phyloP scores from a whole-genome alignment of 768 basidiomycete genomes.

The Astraeus odoratus region DNA sequence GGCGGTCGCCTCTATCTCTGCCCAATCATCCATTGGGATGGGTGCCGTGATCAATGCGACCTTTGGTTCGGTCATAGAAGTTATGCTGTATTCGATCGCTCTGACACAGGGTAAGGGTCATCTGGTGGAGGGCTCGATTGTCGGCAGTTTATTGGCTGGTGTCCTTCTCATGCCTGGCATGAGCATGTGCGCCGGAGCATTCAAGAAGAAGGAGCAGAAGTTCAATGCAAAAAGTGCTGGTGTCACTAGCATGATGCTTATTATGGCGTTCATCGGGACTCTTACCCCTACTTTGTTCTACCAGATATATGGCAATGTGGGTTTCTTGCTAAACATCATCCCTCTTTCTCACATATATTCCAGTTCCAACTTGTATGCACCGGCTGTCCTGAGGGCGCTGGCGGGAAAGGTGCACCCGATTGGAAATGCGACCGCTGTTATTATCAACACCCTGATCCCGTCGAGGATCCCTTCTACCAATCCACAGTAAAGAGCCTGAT shows the following conservation, averaged over 20 bases:
- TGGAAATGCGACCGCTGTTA: conserved; percentile 93
- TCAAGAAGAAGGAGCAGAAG: conserved; percentile 88
- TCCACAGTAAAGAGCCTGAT: conserved; percentile 91
- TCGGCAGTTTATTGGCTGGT: conserved; percentile 91
- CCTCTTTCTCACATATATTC: conserved; percentile 12
- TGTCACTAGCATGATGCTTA: conserved; percentile 98
- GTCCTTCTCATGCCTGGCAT: conserved; percentile 95
- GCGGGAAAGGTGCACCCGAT: conserved; percentile 19
- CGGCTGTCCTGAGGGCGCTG: conserved; percentile 53
- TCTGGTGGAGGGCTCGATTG: conserved; percentile 94
- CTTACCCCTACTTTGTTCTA: conserved; percentile 95
- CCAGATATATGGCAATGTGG: conserved; percentile 93
- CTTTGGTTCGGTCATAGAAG: conserved; percentile 97
- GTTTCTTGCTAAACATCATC: conserved; percentile 25
- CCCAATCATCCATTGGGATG: conserved; percentile 98
- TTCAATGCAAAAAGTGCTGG: conserved; percentile 99
- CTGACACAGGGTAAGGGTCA: conserved; percentile 87
- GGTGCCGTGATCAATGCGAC: conserved; percentile 99
- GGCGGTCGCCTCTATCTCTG: conserved; percentile 99
- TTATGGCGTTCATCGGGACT: conserved; percentile 98
- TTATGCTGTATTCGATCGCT: conserved; percentile 87
- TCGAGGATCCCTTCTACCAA: conserved; percentile 93
- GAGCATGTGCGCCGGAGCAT: conserved; percentile 89
- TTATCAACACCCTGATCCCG: conserved; percentile 91
- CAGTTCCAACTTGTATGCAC: conserved; percentile 86